These are phyloP conservation scores for Bacterosira constricta DNA, from an alignment of 108 stramenopile genomes.

Conservation along the genomic window DNA sequence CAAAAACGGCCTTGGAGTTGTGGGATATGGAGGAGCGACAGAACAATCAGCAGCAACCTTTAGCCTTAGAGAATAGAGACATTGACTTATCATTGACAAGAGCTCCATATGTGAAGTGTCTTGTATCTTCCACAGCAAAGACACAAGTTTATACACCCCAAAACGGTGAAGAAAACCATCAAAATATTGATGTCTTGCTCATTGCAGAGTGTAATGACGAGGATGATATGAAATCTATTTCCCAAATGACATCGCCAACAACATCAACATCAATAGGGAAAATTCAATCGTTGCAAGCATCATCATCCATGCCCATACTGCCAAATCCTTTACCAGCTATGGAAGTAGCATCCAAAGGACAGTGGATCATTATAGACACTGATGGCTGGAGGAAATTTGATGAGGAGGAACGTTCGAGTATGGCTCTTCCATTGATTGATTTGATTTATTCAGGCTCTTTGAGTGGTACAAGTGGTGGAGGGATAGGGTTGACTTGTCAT, in stretches of 20 bases:
- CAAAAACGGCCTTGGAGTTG: slow-evolving; percentile 23
- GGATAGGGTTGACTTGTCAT: slow-evolving; percentile 22
- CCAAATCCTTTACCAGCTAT: slow-evolving; percentile 30
- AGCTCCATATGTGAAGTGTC: slow-evolving; percentile 22
- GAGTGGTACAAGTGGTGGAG: not conserved
- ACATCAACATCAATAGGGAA: not conserved
- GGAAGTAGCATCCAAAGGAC: slow-evolving; percentile 11
- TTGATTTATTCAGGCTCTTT: slow-evolving; percentile 7
- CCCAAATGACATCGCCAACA: not conserved
- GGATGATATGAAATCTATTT: slow-evolving; percentile 1
- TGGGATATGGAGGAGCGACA: slow-evolving; percentile 10
- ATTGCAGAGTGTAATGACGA: not conserved
- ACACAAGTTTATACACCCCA: not conserved
- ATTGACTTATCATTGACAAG: not conserved
- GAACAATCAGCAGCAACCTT: not conserved
- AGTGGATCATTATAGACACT: slow-evolving; percentile 26
- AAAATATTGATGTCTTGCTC: slow-evolving; percentile 18
- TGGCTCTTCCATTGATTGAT: slow-evolving; percentile 7
- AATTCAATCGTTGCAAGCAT: not conserved
- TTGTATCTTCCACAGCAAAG: slow-evolving; percentile 3
- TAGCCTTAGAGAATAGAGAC: not conserved
- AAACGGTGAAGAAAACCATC: not conserved
- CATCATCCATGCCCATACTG: slow-evolving; percentile 8
- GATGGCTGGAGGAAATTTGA: slow-evolving; percentile 17
- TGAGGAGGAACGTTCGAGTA: slow-evolving; percentile 20